Conservation (phyloP, 257 asterid genomes). For the Solanum dulcamara region DNA sequence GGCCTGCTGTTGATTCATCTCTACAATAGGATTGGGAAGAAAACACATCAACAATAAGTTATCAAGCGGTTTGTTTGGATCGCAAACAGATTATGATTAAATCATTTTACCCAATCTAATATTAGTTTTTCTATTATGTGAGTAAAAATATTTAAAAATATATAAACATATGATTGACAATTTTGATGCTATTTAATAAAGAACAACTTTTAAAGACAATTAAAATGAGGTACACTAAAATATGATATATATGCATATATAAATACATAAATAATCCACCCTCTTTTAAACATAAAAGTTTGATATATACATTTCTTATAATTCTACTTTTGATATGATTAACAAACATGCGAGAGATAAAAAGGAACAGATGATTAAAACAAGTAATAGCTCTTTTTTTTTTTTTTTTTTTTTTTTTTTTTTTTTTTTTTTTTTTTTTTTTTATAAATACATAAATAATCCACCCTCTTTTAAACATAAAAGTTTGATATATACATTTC, state of each 20-base stretch:
- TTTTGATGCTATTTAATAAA: not conserved
- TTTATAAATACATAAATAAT: too few relatives aligned
- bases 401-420: too few relatives aligned
- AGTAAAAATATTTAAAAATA: not conserved
- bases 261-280: not conserved
- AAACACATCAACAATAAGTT: not conserved
- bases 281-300: too few relatives aligned
- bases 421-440: too few relatives aligned
- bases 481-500: too few relatives aligned
- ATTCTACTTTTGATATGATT: too few relatives aligned
- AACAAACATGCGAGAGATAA: too few relatives aligned
- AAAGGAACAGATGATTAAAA: too few relatives aligned
- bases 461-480: too few relatives aligned
- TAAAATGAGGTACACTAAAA: not conserved
- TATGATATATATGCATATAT: not conserved
- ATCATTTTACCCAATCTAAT: not conserved
- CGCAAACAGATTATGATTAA: not conserved
- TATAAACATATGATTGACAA: not conserved
- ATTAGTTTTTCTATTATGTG: not conserved
- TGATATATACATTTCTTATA: too few relatives aligned
- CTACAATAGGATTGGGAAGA: conserved; percentile 29
- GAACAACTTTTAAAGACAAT: not conserved
- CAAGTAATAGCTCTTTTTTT: too few relatives aligned
- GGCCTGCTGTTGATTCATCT: conserved; percentile 76
- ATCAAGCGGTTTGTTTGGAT: not conserved